Conservation (phyloP, 805 yeast species). For the Candida ponderosae region DNA sequence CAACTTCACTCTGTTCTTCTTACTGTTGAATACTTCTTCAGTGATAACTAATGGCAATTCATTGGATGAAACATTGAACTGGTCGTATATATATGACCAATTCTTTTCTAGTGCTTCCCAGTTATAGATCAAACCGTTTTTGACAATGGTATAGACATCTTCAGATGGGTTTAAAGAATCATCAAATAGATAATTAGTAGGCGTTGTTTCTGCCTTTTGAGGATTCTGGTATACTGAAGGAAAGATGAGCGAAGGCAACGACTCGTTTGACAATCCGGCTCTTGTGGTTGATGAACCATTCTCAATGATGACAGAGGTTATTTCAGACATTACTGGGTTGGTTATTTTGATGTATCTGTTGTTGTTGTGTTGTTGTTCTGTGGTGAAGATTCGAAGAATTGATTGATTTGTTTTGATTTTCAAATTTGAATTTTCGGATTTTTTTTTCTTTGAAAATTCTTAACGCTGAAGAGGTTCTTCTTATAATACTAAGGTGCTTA, state of each 20-base stretch:
- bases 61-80: slow-evolving; percentile 40
- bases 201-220: background rate
- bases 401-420: too few species aligned
- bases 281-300: slow-evolving; percentile 56
- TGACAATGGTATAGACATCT: slow-evolving; percentile 45
- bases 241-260: slow-evolving; percentile 50
- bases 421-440: too few species aligned
- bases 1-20: slow-evolving; percentile 46
- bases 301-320: slow-evolving; percentile 65
- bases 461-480: background rate
- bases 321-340: slow-evolving; percentile 6
- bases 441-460: too few species aligned
- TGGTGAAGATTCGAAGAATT: background rate
- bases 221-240: slow-evolving; percentile 48
- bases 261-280: slow-evolving; percentile 64
- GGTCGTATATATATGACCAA: slow-evolving; percentile 59
- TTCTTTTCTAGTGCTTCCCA: slow-evolving; percentile 62
- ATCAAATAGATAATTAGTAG: slow-evolving; percentile 33
- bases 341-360: slow-evolving; percentile 1
- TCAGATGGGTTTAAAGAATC: slow-evolving; percentile 33
- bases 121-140: slow-evolving; percentile 60
- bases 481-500: too few species aligned
- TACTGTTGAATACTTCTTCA: slow-evolving; percentile 65
- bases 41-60: slow-evolving; percentile 62
- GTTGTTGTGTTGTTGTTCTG: background rate